Evolutionary conservation across 106 monocot species (phyloP).

Genomic region (Dioscorea dumetorum): DNA sequence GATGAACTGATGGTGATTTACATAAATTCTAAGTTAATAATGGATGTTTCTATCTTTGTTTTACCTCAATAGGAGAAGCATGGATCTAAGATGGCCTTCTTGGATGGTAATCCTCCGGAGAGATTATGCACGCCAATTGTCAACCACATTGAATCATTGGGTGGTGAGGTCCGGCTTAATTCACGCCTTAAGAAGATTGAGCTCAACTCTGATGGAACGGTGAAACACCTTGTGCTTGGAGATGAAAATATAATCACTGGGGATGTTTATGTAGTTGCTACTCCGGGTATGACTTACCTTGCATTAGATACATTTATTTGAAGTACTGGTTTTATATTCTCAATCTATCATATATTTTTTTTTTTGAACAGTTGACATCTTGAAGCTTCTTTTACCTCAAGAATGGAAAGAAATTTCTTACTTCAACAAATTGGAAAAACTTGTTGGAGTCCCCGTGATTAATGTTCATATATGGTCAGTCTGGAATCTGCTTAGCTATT

Average conservation of each 20-base stretch:
- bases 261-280: slow-evolving; percentile 83
- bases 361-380: slow-evolving; percentile 73
- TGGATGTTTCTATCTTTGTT: not conserved
- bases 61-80: slow-evolving; percentile 72
- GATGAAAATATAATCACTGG: slow-evolving; percentile 69
- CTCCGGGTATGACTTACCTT: slow-evolving; percentile 60
- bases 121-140: slow-evolving; percentile 87
- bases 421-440: slow-evolving; percentile 78
- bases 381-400: slow-evolving; percentile 92
- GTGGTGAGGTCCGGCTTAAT: slow-evolving; percentile 77
- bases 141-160: slow-evolving; percentile 75
- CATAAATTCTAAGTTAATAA: too few relatives aligned
- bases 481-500: not conserved
- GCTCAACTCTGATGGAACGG: slow-evolving; percentile 72
- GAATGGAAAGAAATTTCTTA: slow-evolving; percentile 89
- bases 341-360: not conserved
- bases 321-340: not conserved
- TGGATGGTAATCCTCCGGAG: slow-evolving; percentile 97
- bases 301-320: not conserved
- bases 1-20: too few relatives aligned
- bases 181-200: slow-evolving; percentile 85
- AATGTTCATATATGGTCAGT: slow-evolving; percentile 97
- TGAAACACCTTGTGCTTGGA: slow-evolving; percentile 77
- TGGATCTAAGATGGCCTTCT: slow-evolving; percentile 96
- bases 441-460: slow-evolving; percentile 97